phyloP scores from a whole-genome alignment of 2,329 filamentous ascomycete species.

The Drechslerella coelobrocha region DNA sequence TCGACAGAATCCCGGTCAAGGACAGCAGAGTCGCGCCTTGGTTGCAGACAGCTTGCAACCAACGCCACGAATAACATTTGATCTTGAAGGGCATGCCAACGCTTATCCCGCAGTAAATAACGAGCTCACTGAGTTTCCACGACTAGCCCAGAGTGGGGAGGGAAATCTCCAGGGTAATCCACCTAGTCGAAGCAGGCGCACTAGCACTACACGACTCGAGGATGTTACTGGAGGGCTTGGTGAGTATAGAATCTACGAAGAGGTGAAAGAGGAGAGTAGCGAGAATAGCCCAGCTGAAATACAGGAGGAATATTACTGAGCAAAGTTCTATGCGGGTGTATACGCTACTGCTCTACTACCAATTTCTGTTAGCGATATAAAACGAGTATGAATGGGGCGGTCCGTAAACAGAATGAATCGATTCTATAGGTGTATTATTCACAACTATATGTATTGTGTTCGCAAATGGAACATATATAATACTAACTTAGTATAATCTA shows the following conservation, averaged over 20 bases:
- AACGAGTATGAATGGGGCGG: too few relatives aligned
- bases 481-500: too few relatives aligned
- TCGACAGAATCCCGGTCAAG: neutral
- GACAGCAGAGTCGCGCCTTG: neutral
- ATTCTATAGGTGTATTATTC: too few relatives aligned
- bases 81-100: neutral
- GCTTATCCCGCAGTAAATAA: neutral
- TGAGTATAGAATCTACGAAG: neutral
- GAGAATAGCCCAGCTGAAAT: neutral
- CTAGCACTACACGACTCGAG: neutral
- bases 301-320: neutral
- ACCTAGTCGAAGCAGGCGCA: neutral
- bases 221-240: conserved; percentile 13
- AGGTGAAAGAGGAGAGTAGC: conserved; percentile 9
- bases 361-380: too few relatives aligned
- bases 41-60: too few relatives aligned
- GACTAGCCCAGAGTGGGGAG: too few relatives aligned
- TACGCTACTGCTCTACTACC: too few relatives aligned
- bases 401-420: too few relatives aligned
- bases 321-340: neutral
- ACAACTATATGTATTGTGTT: too few relatives aligned
- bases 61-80: conserved; percentile 1
- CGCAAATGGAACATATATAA: too few relatives aligned
- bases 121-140: neutral
- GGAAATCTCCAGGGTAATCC: neutral